Conservation (phyloP, 805 yeast genomes). For the Ogataea henricii region DNA sequence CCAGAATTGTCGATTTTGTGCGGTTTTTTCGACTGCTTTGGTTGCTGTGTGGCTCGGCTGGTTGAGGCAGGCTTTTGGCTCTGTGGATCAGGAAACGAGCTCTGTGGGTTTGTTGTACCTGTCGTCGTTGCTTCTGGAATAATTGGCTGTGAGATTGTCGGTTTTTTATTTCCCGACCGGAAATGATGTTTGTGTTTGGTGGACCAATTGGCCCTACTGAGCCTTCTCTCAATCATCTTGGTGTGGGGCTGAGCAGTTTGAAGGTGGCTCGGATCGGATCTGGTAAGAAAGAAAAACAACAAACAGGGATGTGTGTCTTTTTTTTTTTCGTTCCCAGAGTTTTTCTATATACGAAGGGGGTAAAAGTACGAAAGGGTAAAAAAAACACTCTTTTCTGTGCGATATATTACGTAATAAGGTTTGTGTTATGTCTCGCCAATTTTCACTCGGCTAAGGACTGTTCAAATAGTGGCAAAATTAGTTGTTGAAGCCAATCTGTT, state of each 20-base stretch:
- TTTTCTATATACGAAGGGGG: too few species aligned
- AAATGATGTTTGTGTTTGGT: constrained; percentile 17
- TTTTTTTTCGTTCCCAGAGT: too few species aligned
- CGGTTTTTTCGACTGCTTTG: constrained; percentile 15
- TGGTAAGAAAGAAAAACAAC: neutral
- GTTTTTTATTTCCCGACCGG: constrained; percentile 5
- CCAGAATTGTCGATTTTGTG: constrained; percentile 24
- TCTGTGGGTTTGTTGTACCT: neutral
- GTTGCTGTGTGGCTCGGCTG: neutral
- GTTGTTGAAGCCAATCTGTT: too few species aligned
- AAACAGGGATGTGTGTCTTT: neutral
- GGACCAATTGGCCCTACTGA: constrained; percentile 33
- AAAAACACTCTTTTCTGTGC: too few species aligned
- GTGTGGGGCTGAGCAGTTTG: too few species aligned
- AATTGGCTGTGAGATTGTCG: constrained; percentile 6
- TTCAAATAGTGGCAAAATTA: too few species aligned
- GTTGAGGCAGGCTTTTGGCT: neutral
- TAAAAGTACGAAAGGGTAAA: too few species aligned
- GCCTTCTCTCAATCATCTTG: constrained; percentile 22
- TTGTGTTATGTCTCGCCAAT: too few species aligned
- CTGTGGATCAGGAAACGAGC: constrained; percentile 10
- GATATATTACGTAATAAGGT: too few species aligned
- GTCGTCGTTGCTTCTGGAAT: constrained; percentile 4
- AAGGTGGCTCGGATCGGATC: neutral
- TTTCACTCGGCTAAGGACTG: too few species aligned